Base-by-base conservation (phyloP, 352 stramenopile species). In the Phytophthora palmivora region DNA sequence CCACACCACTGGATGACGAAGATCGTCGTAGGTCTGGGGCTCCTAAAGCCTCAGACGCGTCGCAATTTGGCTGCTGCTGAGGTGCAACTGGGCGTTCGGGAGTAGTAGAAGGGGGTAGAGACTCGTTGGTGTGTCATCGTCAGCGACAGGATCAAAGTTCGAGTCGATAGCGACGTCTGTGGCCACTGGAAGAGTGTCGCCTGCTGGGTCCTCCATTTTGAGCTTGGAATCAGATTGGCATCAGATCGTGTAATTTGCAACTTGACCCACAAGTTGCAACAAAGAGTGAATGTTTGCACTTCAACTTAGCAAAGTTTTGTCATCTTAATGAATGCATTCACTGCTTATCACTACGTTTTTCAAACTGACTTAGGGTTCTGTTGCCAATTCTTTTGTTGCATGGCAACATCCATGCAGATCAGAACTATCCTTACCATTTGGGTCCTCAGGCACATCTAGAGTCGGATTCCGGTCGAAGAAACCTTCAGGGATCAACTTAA, bases 381-480 rank as follows among this genome's bases (percentile, higher is more conserved):
- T 21, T 8, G 55, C 39, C 2, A 54, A 47, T 15, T 66, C 54
- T 12, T 49, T 56, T 4, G 34, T 11, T 48, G 53, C 37, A 36
- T 67, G 32, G 24, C 60, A 70, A 22, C 65, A 74, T 12, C 59
- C 63, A 16, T 72, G 58, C 46, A 72, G 46, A 36, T 72, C 63
- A n/a, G 63, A 69, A 50, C 63, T 68, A n/a, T 51, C 49, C 42
- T 74, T 74, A 44, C 71, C 71, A 39, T 79, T 76, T 19, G 71
- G 71, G 55, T 79, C 58, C 36, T 74, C 67, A 3, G 71, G 67
- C 39, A 79, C 67, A 30, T 79, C 67, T 8, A 79, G 48, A 9
- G 71, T 92, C 82, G 42, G 65, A 30, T 59, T 89, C 71, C 51
- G 82, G 68, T 74, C 76, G 52, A 84, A 86, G 53, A 88, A 91